Base-by-base conservation (phyloP, 768 basidiomycete species). In the Lentinula lateritia region DNA sequence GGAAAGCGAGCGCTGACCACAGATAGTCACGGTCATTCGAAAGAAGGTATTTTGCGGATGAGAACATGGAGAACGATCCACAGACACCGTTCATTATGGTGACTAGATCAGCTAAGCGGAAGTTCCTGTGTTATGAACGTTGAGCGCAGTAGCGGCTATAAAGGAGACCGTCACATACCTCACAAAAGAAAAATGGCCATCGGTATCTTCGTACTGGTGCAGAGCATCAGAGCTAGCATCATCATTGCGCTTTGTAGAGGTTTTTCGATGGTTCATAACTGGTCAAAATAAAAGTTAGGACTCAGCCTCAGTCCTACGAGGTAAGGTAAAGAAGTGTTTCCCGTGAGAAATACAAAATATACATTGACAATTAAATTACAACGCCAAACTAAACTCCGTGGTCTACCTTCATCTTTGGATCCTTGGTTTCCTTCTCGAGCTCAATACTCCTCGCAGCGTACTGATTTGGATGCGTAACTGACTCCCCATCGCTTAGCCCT, bases 1-100 rank as follows among this genome's bases (percentile, higher is more conserved):
- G 97, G 66, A 93, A 87, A 45, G 81, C 76, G 63, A 95, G 85
- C n/a, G 95, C 97, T 60, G 85, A 84, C 88, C 90, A 89, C 62
- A 97, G 78, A 74, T 89, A 87, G 67, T 85, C 85, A 63, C 83
- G 81, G 70, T 95, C 90, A 63, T 89, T 85, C 23, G 88, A 87
- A 46, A 88, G 61, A 66, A 98, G 84, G 79, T 95, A 99, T 57
- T 87, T 86, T 50, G 92, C 95, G 6, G 93, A 95, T 41, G 89
- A 92, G 74, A 98, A 95, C 71, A 99, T 84, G 32, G 95, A 98
- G 67, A 96, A 89, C 16, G 92, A 91, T 61, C 97, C 97, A 76
- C 97, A 99, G 73, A 98, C 90, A 50, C 97, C 97, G 72, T 99
- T 99, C 89, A 95, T 95, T 65, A 99, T 94, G 39, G 97, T 99